Evolutionary conservation across 1,284 basidiomycete genomes (phyloP), one percentile per base, ranked within the genome.

Genomic region (Boletus smithii): DNA sequence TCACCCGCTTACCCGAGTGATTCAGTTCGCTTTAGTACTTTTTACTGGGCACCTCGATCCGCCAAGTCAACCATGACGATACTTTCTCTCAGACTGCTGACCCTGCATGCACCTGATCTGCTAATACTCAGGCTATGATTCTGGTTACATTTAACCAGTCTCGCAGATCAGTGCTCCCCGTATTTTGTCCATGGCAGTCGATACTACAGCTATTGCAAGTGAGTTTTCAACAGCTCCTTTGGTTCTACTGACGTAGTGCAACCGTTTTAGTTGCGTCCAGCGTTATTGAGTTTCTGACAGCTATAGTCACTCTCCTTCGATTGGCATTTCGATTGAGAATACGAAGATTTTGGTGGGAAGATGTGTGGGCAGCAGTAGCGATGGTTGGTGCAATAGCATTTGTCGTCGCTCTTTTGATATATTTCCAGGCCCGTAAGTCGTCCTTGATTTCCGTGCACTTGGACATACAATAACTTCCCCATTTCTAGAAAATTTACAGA

Each of bases 261-360:
- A 31, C n/a, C 22, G 1, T n/a, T 7, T 22, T n/a, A 44, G 43
- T 31, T 30, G 29, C 14, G 26, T 35, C 34, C 31, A 20, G 32
- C 14, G 7, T 31, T 14, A 17, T 24, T 17, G 26, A 50, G 23
- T 2, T 34, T 17, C 22, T 30, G 17, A 20, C 20, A 6, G 20
- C 27, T 8, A 5, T 36, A 8, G 35, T 51, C 17, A 37, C 35
- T 16, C 11, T 46, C 14, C 51, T 51, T 44, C 51, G 58, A 8
- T 29, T 55, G 26, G 30, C 8, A 4, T 40, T 55, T 37, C 57
- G 55, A 18, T 23, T 58, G 27, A 42, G 49, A 27, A 54, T 54
- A 37, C 24, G 20, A 35, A 40, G 58, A 37, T 42, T 57, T 30
- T 58, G 55, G 55, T 57, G 58, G 57, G 55, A 59, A n/a, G 55